Conservation (phyloP, 495 filamentous ascomycete genomes). For the Aspergillus baeticus region DNA sequence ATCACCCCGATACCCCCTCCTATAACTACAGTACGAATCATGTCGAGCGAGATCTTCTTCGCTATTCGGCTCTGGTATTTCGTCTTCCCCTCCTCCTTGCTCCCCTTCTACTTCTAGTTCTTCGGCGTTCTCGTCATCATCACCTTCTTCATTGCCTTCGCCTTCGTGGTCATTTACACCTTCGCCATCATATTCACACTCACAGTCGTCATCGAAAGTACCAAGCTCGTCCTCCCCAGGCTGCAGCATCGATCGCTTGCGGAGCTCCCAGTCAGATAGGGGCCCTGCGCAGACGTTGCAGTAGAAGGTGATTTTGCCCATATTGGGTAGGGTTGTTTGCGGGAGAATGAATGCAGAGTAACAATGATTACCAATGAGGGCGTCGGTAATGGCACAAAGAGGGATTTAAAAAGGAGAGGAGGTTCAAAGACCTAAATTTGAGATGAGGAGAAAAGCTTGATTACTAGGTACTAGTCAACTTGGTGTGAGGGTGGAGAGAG, state of each 20-base stretch:
- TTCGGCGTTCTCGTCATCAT: neutral
- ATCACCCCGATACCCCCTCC: slow-evolving; percentile 3
- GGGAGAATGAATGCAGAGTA: slow-evolving; percentile 1
- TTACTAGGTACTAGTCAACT: no score
- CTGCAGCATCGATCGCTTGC: neutral
- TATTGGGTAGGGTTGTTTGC: neutral
- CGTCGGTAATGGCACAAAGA: no score
- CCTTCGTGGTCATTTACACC: no score
- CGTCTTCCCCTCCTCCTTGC: no score
- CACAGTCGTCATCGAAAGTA: neutral
- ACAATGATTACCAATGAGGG: no score
- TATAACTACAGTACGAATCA: neutral
- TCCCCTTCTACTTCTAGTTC: neutral
- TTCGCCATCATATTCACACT: neutral
- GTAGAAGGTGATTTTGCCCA: neutral
- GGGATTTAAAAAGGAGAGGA: no score
- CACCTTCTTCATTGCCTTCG: neutral
- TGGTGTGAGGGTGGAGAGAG: no score
- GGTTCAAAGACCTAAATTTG: no score
- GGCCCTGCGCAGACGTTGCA: neutral
- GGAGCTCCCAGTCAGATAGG: neutral
- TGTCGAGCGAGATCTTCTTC: neutral
- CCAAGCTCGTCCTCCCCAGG: neutral
- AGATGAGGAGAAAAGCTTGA: no score
- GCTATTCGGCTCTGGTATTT: neutral